A percentile compares a stretch with the other conserved stretches of the same genome.
These are phyloP conservation scores for Ettlia oleoabundans DNA, from an alignment of 139 green algal genomes.

Conservation along the genomic window DNA sequence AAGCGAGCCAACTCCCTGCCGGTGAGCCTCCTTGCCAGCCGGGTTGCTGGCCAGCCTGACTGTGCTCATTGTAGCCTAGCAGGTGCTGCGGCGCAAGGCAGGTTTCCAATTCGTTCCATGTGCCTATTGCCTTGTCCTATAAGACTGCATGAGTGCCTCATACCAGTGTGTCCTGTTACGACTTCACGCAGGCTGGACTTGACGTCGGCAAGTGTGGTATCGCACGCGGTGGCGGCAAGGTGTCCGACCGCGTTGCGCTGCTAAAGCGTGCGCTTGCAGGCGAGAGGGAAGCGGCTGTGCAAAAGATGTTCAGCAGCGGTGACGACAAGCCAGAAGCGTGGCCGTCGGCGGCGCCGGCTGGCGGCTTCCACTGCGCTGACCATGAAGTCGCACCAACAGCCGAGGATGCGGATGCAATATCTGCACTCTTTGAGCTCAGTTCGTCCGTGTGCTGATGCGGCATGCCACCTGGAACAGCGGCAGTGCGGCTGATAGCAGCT, in stretches of 20 bases:
- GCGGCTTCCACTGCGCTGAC: background rate
- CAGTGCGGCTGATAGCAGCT: too few relatives aligned
- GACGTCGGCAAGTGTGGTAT: background rate
- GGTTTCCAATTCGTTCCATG: background rate
- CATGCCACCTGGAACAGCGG: too few relatives aligned
- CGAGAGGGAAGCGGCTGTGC: background rate
- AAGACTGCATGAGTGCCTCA: too few relatives aligned
- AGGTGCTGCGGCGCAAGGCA: too few relatives aligned
- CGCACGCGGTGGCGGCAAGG: too few relatives aligned
- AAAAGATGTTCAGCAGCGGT: background rate
- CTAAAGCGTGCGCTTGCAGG: constrained; percentile 35
- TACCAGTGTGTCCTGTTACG: too few relatives aligned
- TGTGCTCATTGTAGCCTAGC: too few relatives aligned
- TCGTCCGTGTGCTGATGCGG: constrained; percentile 4
- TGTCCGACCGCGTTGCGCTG: constrained; percentile 26
- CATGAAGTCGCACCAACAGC: background rate
- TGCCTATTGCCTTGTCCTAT: too few relatives aligned
- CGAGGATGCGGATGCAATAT: constrained; percentile 42
- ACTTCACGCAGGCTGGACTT: background rate
- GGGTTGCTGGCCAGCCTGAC: too few relatives aligned
- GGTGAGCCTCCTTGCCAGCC: background rate
- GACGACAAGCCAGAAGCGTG: background rate
- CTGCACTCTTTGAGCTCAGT: constrained; percentile 44
- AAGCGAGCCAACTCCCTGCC: constrained; percentile 46
- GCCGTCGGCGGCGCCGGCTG: too few relatives aligned